A percentile compares a stretch with the other conserved stretches of the same genome.
Conservation (phyloP, 2,329 filamentous ascomycete species). For the Davidsoniella neocaledoniae region DNA sequence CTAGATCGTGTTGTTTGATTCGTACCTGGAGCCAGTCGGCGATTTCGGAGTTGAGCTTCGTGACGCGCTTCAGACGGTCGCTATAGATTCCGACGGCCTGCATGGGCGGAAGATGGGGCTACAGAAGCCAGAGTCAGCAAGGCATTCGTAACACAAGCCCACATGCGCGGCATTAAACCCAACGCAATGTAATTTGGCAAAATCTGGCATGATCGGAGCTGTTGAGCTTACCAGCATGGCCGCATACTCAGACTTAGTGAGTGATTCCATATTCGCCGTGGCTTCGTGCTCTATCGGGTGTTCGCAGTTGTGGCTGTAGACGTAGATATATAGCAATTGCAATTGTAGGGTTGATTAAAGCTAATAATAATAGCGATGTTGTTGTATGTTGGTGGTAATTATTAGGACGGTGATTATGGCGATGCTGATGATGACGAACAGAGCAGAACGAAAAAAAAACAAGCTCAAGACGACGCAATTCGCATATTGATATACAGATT, state of each 20-base stretch:
- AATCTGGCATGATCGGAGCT: neutral
- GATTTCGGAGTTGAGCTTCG: conserved; percentile 73
- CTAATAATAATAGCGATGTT: no score
- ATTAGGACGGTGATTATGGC: neutral
- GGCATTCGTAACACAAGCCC: neutral
- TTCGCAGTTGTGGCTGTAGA: neutral
- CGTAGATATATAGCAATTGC: neutral
- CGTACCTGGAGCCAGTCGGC: conserved; percentile 92
- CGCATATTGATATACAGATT: conserved; percentile 2
- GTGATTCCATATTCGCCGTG: conserved; percentile 51
- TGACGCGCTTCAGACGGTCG: conserved; percentile 76
- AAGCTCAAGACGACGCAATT: conserved; percentile 2
- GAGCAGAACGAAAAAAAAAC: neutral
- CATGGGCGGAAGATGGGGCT: conserved; percentile 66
- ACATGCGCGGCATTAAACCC: neutral
- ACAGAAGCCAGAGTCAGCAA: conserved; percentile 9
- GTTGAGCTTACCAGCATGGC: conserved; percentile 64
- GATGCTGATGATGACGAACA: neutral
- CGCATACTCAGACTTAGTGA: conserved; percentile 81
- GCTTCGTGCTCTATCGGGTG: neutral
- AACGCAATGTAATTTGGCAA: neutral
- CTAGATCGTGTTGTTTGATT: neutral
- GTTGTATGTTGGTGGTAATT: no score
- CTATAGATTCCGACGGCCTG: conserved; percentile 70
- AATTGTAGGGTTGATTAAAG: neutral